Percentiles rank a stretch among this genome's conserved stretches.
Conservation (phyloP, 176 grass and related monocot species). For the Bolboschoenus planiculmis region DNA sequence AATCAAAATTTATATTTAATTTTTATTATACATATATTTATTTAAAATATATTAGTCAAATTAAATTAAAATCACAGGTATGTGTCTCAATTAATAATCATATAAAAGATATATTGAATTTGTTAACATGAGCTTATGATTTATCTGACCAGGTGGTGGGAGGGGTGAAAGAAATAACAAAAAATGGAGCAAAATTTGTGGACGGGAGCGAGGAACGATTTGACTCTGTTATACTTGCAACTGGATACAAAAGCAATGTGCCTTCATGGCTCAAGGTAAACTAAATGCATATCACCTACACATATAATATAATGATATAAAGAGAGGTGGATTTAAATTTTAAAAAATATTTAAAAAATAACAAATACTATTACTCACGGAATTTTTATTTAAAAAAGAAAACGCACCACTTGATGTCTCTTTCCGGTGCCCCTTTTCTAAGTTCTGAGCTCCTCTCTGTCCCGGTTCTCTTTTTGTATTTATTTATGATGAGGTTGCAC, state of each 20-base stretch:
- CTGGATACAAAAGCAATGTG: conserved; percentile 94
- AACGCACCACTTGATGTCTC: background rate
- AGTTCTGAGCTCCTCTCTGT: conserved; percentile 20
- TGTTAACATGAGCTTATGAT: background rate
- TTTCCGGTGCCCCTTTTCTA: background rate
- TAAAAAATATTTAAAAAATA: too few species aligned
- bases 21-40: too few species aligned
- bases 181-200: conserved; percentile 58
- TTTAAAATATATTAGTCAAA: too few species aligned
- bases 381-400: background rate
- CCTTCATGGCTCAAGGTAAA: conserved; percentile 93
- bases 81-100: too few species aligned
- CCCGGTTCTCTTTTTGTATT: conserved; percentile 42
- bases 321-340: too few species aligned
- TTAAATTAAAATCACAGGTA: too few species aligned
- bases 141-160: conserved; percentile 53
- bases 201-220: conserved; percentile 86
- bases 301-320: too few species aligned
- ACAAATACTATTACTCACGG: too few species aligned
- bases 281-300: background rate
- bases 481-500: conserved; percentile 26
- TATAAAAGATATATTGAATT: background rate
- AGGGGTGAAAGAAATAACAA: conserved; percentile 87
- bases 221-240: conserved; percentile 75
- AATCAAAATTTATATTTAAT: background rate